Percentiles rank a stretch among this genome's conserved stretches.
phyloP scores from a whole-genome alignment of 2,329 filamentous ascomycete species.

The Curvularia verruculosa region DNA sequence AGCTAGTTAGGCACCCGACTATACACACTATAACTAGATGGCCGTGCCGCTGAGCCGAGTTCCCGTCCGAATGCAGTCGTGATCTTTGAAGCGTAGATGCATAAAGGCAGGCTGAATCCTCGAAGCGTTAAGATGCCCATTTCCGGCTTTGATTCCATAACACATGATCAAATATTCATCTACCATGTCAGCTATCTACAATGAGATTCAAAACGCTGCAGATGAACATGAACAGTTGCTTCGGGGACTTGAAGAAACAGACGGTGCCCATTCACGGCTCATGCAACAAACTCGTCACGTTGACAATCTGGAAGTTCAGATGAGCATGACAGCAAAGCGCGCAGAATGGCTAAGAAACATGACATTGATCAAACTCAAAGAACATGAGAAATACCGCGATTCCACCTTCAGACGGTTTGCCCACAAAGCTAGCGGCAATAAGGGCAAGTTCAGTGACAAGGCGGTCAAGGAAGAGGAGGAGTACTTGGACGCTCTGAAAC shows the following conservation, averaged over 20 bases:
- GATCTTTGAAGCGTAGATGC: not conserved
- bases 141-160: not conserved
- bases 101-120: constrained; percentile 7
- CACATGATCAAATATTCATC: not conserved
- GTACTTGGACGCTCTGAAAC: constrained; percentile 44
- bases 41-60: constrained; percentile 12
- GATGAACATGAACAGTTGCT: constrained; percentile 35
- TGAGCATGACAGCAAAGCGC: constrained; percentile 23
- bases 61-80: constrained; percentile 16
- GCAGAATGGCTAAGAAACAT: constrained; percentile 26
- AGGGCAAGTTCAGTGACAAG: constrained; percentile 38
- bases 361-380: constrained; percentile 33
- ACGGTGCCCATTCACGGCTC: constrained; percentile 38
- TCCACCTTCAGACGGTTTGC: constrained; percentile 40
- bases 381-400: constrained; percentile 46
- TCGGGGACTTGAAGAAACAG: constrained; percentile 36
- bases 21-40: constrained; percentile 11
- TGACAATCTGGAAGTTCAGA: constrained; percentile 34
- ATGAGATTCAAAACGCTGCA: constrained; percentile 36
- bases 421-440: constrained; percentile 40
- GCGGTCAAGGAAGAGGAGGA: constrained; percentile 45
- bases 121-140: not conserved
- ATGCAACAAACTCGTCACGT: constrained; percentile 41
- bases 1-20: constrained; percentile 21
- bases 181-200: constrained; percentile 31